Conservation (phyloP, 2,329 filamentous ascomycete species). For the Neobulgaria alba region DNA sequence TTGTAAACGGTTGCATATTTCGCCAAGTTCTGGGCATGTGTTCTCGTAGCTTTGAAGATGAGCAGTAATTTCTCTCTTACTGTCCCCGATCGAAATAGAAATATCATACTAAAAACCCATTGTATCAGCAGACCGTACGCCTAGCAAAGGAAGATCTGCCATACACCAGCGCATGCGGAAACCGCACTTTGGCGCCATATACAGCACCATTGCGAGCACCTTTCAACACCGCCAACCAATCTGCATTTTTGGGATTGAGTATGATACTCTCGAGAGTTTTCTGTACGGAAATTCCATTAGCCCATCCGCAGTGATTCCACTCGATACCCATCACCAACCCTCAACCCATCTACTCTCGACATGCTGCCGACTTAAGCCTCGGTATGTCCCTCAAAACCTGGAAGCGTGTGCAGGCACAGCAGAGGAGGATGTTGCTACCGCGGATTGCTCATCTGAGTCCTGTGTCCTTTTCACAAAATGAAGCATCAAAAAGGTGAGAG, state of each 20-base stretch:
- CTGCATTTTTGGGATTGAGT: slow-evolving; percentile 77
- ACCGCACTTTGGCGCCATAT: slow-evolving; percentile 95
- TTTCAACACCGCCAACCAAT: slow-evolving; percentile 79
- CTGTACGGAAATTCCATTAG: slow-evolving; percentile 17
- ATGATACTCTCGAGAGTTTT: slow-evolving; percentile 61
- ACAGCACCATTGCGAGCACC: slow-evolving; percentile 93
- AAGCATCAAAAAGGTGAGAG: background rate
- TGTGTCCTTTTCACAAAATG: background rate
- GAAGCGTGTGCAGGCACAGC: slow-evolving; percentile 9
- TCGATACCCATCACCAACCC: slow-evolving; percentile 13
- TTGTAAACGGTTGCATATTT: slow-evolving; percentile 92
- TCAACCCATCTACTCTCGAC: slow-evolving; percentile 21
- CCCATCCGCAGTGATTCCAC: background rate
- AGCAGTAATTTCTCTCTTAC: slow-evolving; percentile 68
- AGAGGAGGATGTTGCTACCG: slow-evolving; percentile 13
- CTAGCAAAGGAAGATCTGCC: slow-evolving; percentile 14
- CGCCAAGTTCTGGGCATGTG: slow-evolving; percentile 85
- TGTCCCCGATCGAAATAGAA: slow-evolving; percentile 87
- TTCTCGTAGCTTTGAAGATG: slow-evolving; percentile 77
- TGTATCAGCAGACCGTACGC: background rate
- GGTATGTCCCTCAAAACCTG: slow-evolving; percentile 12
- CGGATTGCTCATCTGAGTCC: slow-evolving; percentile 15
- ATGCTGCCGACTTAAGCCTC: slow-evolving; percentile 21
- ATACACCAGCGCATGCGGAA: slow-evolving; percentile 90
- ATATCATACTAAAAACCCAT: slow-evolving; percentile 64